These are phyloP conservation scores for Aspergillus unguis DNA, from an alignment of 2,329 filamentous ascomycete species.

Conservation along the genomic window DNA sequence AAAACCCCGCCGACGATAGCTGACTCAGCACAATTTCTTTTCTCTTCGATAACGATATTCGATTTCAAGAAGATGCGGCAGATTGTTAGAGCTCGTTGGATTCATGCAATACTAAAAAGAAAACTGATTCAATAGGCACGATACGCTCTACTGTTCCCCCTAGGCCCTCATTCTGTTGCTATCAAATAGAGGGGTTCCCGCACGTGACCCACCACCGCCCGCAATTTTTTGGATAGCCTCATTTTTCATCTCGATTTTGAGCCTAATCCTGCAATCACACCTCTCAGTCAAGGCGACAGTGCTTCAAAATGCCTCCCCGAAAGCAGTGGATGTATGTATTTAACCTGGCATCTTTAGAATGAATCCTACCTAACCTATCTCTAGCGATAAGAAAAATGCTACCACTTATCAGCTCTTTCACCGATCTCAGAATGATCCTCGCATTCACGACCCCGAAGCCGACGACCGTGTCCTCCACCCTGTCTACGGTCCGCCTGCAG, in stretches of 20 bases:
- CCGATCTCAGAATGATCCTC: slow-evolving; percentile 93
- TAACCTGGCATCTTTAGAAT: neutral
- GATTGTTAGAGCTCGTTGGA: neutral
- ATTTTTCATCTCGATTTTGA: slow-evolving; percentile 5
- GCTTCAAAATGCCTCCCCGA: slow-evolving; percentile 64
- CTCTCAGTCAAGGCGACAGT: neutral
- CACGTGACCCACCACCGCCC: slow-evolving; percentile 14
- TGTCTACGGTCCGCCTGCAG: slow-evolving; percentile 41
- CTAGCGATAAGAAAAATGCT: slow-evolving; percentile 82
- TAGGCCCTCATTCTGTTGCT: neutral
- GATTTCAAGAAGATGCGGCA: neutral
- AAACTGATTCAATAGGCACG: neutral
- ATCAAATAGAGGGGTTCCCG: slow-evolving; percentile 3
- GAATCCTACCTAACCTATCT: slow-evolving; percentile 23
- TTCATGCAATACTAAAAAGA: neutral
- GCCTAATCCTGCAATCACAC: slow-evolving; percentile 15
- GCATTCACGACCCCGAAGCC: slow-evolving; percentile 87
- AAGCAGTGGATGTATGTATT: slow-evolving; percentile 69
- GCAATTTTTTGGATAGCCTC: slow-evolving; percentile 13
- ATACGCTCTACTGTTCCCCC: neutral
- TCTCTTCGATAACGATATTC: neutral
- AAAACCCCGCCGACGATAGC: slow-evolving; percentile 24
- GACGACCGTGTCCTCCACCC: slow-evolving; percentile 88
- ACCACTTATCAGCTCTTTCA: slow-evolving; percentile 93
- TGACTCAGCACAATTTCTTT: slow-evolving; percentile 23